These are phyloP conservation scores for Melanomma pulvis-pyrius DNA, from an alignment of 495 filamentous ascomycete species.

Conservation along the genomic window DNA sequence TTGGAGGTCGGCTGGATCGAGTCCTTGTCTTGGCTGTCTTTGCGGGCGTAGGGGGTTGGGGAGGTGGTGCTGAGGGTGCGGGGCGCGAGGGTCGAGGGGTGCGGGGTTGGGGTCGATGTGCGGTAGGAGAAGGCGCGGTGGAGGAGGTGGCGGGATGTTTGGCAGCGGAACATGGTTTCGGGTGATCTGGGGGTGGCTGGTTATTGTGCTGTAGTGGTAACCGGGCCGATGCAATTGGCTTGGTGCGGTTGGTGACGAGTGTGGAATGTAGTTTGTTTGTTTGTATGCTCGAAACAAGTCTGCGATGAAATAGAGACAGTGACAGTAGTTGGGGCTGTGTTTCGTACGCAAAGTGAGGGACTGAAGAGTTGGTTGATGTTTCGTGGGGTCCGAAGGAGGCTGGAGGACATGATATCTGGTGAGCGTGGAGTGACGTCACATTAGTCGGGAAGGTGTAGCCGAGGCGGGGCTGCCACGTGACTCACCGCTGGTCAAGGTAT, in stretches of 20 bases:
- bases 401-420: constrained; percentile 3
- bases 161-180: not conserved
- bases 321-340: not conserved
- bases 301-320: not conserved
- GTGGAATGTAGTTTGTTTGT: not conserved
- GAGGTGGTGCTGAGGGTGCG: constrained; percentile 9
- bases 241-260: no score
- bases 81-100: not conserved
- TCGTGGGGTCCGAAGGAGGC: no score
- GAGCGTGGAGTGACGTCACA: constrained; percentile 5
- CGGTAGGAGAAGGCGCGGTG: not conserved
- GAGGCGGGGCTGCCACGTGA: constrained; percentile 4
- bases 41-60: constrained; percentile 32
- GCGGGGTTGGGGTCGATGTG: not conserved
- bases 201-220: not conserved
- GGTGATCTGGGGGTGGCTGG: not conserved
- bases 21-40: constrained; percentile 57
- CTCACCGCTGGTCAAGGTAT: no score
- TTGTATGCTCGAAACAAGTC: not conserved
- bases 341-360: not conserved
- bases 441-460: not conserved
- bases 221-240: no score
- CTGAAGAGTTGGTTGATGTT: not conserved
- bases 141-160: not conserved
- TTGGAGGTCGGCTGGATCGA: constrained; percentile 56